Evolutionary conservation across 495 filamentous ascomycete genomes (phyloP), one percentile per base, ranked within the genome.

Genomic region (Astrothelium subdiscretum): DNA sequence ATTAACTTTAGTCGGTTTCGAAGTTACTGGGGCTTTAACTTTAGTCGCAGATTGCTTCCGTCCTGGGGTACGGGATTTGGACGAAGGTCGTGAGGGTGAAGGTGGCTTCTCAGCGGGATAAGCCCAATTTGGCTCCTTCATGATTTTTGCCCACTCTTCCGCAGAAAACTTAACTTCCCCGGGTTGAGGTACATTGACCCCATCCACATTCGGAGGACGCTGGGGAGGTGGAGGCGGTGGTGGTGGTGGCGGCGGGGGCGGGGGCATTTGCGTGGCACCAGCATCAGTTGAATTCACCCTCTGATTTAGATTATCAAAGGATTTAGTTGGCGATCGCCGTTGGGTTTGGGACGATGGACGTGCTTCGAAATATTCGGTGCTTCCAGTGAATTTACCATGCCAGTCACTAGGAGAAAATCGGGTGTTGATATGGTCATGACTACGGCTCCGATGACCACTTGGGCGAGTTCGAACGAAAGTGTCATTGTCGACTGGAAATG

Each of bases 401-500:
- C 83, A 87, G 32, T 83, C 80, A 27, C 77, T 74, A 0, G 84
- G 79, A 12, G 81, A 82, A 68, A 88, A 89, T 57, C 80, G 85
- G 32, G 86, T 90, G 67, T 89, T 89, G 72, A 96, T 86, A 64
- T 85, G 84, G 67, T 90, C 88, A 32, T 85, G 78, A 69, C 85
- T 91, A 57, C 78, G 80, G 59, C 81, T 83, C 57, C 76, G 69
- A 59, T 81, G 77, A 18, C 44, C 22, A 24, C 66, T 66, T 22
- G 76, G 69, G 52, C 71, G 62, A 15, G 73, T 71, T 22, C 68
- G 57, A 12, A 69, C 43, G 63, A 72, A 79, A n/a, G 70, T 62
- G 22, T 76, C 72, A 51, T 77, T 71, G 59, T 72, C 69, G 60
- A 69, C 32, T 2, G 65, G 65, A 59, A 60, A 62, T 4, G 43